A percentile compares a stretch with the other conserved stretches of the same genome.
These are phyloP conservation scores for Chamaenerion angustifolium DNA, from an alignment of 345 rosid species.

Conservation along the genomic window DNA sequence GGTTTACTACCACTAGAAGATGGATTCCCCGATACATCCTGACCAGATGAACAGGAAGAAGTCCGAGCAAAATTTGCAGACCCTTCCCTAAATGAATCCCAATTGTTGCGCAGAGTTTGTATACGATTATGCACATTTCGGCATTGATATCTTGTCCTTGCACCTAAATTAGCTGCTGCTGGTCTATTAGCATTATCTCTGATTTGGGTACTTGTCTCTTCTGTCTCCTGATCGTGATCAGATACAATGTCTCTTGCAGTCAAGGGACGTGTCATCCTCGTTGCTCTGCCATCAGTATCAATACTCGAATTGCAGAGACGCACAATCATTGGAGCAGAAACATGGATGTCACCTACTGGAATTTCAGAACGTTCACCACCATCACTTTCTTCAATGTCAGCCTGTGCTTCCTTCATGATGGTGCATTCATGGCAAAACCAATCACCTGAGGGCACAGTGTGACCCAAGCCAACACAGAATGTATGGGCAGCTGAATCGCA, in stretches of 20 bases:
- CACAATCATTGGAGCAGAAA: constrained; percentile 24
- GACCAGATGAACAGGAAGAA: constrained; percentile 11
- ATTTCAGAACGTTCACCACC: constrained; percentile 2
- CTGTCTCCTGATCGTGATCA: neutral
- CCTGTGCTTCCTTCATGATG: constrained; percentile 28
- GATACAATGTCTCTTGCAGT: neutral
- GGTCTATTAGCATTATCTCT: no score
- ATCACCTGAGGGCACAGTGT: constrained; percentile 50
- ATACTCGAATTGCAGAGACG: no score
- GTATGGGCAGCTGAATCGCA: constrained; percentile 47
- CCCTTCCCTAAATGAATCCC: constrained; percentile 32
- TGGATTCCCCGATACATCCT: constrained; percentile 9
- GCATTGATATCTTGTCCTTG: constrained; percentile 31
- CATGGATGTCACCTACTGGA: neutral
- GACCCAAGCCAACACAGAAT: constrained; percentile 40
- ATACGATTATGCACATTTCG: constrained; percentile 28
- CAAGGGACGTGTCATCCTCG: neutral
- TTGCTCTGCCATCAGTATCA: neutral
- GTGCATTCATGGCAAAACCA: constrained; percentile 55
- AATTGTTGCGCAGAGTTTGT: constrained; percentile 34
- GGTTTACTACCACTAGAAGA: constrained; percentile 11
- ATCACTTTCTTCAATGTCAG: constrained; percentile 14
- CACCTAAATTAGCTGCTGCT: constrained; percentile 3
- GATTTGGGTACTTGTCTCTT: no score
- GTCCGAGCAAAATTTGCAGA: constrained; percentile 26